Evolutionary conservation across 164 flowering plant genomes (phyloP), one percentile per base, ranked within the genome.

Genomic region (Macadamia integrifolia): DNA sequence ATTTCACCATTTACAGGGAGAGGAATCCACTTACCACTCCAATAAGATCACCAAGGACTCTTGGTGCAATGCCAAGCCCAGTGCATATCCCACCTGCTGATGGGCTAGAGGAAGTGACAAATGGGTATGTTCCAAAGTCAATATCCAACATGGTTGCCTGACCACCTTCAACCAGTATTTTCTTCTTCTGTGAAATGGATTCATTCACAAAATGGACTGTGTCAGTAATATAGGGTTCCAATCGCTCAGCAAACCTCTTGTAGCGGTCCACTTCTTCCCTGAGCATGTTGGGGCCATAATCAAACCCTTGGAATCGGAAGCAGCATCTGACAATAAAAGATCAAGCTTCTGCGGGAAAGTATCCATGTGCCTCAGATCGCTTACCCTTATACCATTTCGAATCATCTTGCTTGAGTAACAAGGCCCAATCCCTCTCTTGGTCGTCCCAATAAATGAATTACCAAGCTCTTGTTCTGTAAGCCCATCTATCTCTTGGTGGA

Each of bases 61-160:
- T 83, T 9, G 98, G 98, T 70, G 97, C 91, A 80, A 94, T 88
- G 68, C 98, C 97, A 72, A 94, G 95, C 49, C 98, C 98, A 64
- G 91, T 88, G 84, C 97, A 94, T 60, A 94, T 94, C 23, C 98
- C 98, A 76, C 98, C 98, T 6, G 98, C 98, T 64, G 98, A 93
- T 30, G 98, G 97, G 71, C 89, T 92, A 12, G 98, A 93, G 23
- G 98, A 92, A 72, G 98, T 93, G 3, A 93, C 98, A 74, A 88
- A 93, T 0, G 98, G 98, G 71, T 91, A 93, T 18, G 98, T 93
- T 52, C 98, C 98, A 80, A 91, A 91, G 71, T 93, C 98, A 78
- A 93, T 85, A 76, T 93, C 98, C 75, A 93, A 72, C 98, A 93
- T 93, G 59, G 98, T 91, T 42, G 98, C 98, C 75, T 93, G 98